Evolutionary conservation across 352 stramenopile genomes (phyloP), one percentile per base, ranked within the genome.

Genomic region (Pythium vanterpoolii): DNA sequence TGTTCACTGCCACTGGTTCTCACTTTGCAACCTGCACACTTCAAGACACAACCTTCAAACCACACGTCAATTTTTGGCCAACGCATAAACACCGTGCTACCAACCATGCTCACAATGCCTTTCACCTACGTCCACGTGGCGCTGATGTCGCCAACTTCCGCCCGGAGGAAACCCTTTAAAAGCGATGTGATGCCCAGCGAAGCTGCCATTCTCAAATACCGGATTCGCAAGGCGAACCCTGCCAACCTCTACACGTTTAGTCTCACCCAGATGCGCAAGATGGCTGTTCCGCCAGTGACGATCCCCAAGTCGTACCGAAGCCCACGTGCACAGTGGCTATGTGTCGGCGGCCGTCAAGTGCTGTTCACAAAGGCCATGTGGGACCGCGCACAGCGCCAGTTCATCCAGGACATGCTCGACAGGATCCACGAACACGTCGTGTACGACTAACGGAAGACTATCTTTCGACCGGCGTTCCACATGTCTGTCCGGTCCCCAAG

Each of bases 351-450:
- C 57, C 77, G 75, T 45, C 69, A 59, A 16, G 73, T 85, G 30
- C 72, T 73, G 45, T 68, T 77, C 36, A 85, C 75, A 31, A 73
- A 64, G 52, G 47, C 52, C 40, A 85, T 85, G 75, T 79, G 73
- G 72, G 50, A 48, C 26, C 76, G 74, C 40, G 66, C 60, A 60
- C 81, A 81, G 70, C 67, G 54, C 49, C 71, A 71, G 26, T 39
- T 55, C 27, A 6, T 9, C 11, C 14, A 28, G n/a, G 34, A 27
- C 10, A 23, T 11, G 18, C 65, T 84, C 23, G 71, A 85, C 66
- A 64, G 72, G 57, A 81, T 85, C 57, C 53, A 79, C 57, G 75
- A 85, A 60, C 63, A 75, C 47, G 60, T 79, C 50, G 59, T 53
- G 18, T 85, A 85, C 58, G 36, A 63, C 8, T 56, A 46, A 55